Evolutionary conservation across 805 yeast species (phyloP), one percentile per base, ranked within the genome.

Genomic region (Myxozyma neotropica): DNA sequence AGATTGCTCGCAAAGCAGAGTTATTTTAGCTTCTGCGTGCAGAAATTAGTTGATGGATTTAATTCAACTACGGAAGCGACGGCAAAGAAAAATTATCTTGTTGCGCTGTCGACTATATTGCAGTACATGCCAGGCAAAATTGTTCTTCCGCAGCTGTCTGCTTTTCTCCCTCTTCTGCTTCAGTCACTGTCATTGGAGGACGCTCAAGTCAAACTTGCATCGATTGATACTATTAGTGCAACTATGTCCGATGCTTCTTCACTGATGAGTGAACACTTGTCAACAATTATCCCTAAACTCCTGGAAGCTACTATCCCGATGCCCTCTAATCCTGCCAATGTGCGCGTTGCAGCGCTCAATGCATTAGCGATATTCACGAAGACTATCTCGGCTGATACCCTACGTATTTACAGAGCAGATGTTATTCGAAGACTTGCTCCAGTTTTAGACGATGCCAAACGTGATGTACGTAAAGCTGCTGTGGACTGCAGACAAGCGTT

Each of bases 1-100:
- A 81, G 88, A 59, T 72, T 81, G 46, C 77, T 94, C 24, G 89
- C 87, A 78, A 90, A 90, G 70, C 99, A 94, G 69, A 85, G 85
- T 64, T 78, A 89, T 26, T 89, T 90, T 70, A 82, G 83, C 59
- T 74, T 78, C 7, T 75, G 84, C 1, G 77, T 89, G 4, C 87
- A 88, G 0, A 72, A 71, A 31, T 70, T 90, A 33, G 81, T 87
- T 6, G 70, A 73, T 0, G 79, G 78, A 2, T 84, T 81, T 70
- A 72, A 74, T 31, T 65, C 67, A 10, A 52, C 66, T 24, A 40
- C 56, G 8, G 46, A 61, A 21, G 31, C 52, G 10, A 54, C 31
- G 12, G 10, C 43, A 17, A 81, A 81, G 61, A 81, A 83, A 49
- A 80, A 82, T 49, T 83, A 83, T 65, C 74, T 92, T 61, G 78